phyloP scores from a whole-genome alignment of 228 moss, liverwort and hornwort genomes.

The Sphagnum magellanicum region DNA sequence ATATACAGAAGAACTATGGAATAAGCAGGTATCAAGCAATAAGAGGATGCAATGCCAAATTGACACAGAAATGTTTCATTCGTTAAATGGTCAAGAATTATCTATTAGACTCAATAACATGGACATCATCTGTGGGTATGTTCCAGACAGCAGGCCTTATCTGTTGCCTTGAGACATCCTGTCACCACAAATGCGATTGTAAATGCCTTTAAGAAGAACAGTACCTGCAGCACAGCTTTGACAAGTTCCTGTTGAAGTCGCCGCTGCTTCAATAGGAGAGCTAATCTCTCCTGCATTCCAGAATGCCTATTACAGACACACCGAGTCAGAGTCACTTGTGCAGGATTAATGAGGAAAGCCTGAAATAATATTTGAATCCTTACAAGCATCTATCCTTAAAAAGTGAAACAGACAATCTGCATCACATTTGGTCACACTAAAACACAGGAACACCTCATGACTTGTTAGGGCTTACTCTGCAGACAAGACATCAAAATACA shows the following conservation, averaged over 20 bases:
- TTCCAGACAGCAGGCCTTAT: no score
- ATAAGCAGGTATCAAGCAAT: no score
- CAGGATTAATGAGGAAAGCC: neutral
- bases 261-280: constrained; percentile 76
- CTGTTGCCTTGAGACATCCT: no score
- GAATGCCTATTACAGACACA: constrained; percentile 47
- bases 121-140: neutral
- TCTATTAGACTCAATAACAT: neutral
- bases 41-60: no score
- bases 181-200: no score
- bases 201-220: neutral
- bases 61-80: no score
- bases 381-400: neutral
- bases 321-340: constrained; percentile 1
- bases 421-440: neutral
- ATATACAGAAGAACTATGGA: no score
- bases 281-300: constrained; percentile 83
- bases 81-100: no score
- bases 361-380: neutral
- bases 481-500: neutral
- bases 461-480: no score
- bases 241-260: constrained; percentile 71
- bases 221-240: constrained; percentile 78
- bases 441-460: neutral
- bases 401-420: neutral